Evolutionary conservation across 2,329 filamentous ascomycete genomes (phyloP), one percentile per base, ranked within the genome.

Genomic region (Exophiala dermatitidis): DNA sequence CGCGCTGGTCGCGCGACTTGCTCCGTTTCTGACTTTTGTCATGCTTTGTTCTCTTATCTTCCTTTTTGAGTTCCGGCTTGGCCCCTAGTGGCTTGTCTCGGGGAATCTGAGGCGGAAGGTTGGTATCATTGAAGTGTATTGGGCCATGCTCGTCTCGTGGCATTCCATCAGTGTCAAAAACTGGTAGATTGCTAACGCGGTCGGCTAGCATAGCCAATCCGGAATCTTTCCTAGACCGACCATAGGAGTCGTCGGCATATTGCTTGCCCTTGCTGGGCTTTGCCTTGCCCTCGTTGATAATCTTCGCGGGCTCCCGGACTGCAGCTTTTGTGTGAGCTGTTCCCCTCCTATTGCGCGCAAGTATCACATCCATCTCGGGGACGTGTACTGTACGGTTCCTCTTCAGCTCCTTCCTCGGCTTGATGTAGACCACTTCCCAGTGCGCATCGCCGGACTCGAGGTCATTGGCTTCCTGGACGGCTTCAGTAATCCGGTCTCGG

Each of bases 81-180:
- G 57, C 44, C 6, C 60, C 60, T 28, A 62, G 52, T n/a, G 60
- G 60, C 46, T 48, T 57, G 19, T 62, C 60, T 31, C 48, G 40
- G 3, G 54, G 50, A 33, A 61, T 62, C n/a, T 61, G 53, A 12
- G 58, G 57, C n/a, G 59, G 60, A 10, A 62, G 54, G 5, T 52
- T 52, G 12, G 54, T 51, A 44, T 54, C 56, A 26, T 53, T 51
- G 48, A 58, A 62, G 19, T 57, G 46, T 10, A 59, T 53, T 8
- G 59, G 53, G 9, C 60, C 60, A 12, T 52, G 43, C 8, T 59
- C 50, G 31, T 58, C 55, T 36, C 56, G 49, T 26, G 60, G 60
- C 34, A 52, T 58, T 19, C 60, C 60, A 40, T 60, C 53, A 1
- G 12, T 19, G 32, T 59, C 52, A 26, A 62, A 62, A 10, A 61